phyloP scores from a whole-genome alignment of 2,329 filamentous ascomycete genomes.

The Sporothrix brasiliensis region DNA sequence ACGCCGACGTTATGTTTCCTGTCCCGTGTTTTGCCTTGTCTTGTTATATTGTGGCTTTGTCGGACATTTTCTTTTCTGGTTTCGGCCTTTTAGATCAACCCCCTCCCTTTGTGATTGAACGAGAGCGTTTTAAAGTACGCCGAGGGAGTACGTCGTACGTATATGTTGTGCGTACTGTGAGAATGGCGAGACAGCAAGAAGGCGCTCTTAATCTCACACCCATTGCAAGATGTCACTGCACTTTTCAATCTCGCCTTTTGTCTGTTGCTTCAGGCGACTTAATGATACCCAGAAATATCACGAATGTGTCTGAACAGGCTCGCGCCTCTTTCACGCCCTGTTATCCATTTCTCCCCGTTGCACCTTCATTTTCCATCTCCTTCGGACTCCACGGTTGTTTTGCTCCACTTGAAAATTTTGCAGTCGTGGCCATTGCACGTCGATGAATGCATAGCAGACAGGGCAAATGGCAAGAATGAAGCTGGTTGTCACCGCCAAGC shows the following conservation, averaged over 20 bases:
- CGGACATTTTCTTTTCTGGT: slow-evolving; percentile 16
- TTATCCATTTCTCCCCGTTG: neutral
- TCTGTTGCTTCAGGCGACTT: neutral
- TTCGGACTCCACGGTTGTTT: neutral
- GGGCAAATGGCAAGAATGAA: neutral
- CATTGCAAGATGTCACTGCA: neutral
- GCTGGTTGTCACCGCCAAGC: neutral
- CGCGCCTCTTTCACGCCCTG: neutral
- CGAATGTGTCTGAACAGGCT: neutral
- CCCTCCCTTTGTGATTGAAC: neutral
- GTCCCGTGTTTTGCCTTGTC: neutral
- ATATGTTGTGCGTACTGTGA: neutral
- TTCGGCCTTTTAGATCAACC: neutral
- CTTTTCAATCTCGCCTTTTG: neutral
- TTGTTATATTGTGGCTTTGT: slow-evolving; percentile 18
- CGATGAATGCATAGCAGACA: neutral
- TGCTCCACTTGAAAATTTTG: slow-evolving; percentile 23
- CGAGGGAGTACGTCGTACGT: neutral
- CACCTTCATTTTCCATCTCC: neutral
- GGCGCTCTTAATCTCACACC: neutral
- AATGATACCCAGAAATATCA: neutral
- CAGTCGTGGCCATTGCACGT: slow-evolving; percentile 11
- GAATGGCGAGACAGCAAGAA: neutral
- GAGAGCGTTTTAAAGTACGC: neutral
- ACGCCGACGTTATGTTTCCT: neutral